These are phyloP conservation scores for Acacia pycnantha DNA, from an alignment of 331 rosid species.

Conservation along the genomic window DNA sequence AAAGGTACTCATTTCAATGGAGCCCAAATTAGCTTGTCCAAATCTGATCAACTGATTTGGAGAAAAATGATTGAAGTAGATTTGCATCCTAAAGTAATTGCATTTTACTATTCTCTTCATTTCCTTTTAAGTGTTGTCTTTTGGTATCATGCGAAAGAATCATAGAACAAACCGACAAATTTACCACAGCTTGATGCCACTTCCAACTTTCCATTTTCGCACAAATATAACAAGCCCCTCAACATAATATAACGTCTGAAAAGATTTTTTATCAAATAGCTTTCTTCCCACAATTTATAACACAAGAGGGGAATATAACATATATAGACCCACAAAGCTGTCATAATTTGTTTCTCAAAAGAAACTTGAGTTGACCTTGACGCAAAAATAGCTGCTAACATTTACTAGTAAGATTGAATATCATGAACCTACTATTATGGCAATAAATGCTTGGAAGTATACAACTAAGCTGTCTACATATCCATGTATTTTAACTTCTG, in stretches of 20 bases:
- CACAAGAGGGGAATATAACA: too few relatives aligned
- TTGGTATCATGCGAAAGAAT: not conserved
- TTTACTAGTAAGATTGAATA: not conserved
- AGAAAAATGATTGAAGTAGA: not conserved
- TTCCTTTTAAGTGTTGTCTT: not conserved
- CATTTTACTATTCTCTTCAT: not conserved
- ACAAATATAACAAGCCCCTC: not conserved
- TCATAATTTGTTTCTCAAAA: not conserved
- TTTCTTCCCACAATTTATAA: not conserved
- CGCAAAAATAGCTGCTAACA: not conserved
- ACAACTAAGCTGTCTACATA: not conserved
- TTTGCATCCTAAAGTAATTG: not conserved
- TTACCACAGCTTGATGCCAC: not conserved
- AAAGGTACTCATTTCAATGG: not conserved
- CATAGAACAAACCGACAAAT: not conserved
- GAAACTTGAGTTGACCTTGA: not conserved
- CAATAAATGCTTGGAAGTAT: slow-evolving; percentile 14
- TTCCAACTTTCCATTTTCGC: not conserved
- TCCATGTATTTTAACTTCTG: slow-evolving; percentile 7
- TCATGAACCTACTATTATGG: not conserved
- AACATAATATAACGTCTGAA: not conserved
- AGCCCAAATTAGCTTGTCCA: not conserved
- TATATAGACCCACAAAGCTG: not conserved
- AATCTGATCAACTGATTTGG: not conserved
- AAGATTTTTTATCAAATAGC: not conserved